These are phyloP conservation scores for Hypoxylon sp. DNA, from an alignment of 2,329 filamentous ascomycete genomes.

Conservation along the genomic window DNA sequence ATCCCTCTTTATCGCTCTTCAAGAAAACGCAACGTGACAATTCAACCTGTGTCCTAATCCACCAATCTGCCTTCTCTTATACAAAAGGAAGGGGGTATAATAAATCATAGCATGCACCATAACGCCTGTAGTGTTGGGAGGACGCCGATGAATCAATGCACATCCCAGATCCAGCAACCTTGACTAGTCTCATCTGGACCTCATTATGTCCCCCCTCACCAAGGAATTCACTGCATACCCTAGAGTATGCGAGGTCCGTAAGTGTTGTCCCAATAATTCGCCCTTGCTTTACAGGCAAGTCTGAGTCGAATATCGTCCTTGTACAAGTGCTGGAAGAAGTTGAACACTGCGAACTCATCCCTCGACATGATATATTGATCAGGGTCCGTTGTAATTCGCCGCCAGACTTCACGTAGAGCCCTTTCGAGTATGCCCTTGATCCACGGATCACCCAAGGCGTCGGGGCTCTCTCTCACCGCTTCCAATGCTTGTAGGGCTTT, in stretches of 20 bases:
- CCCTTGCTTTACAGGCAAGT: conserved; percentile 58
- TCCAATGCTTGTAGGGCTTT: conserved; percentile 77
- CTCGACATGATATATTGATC: conserved; percentile 78
- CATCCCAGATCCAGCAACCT: neutral
- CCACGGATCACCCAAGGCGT: conserved; percentile 72
- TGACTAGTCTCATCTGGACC: neutral
- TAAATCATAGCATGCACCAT: neutral
- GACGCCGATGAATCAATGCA: neutral
- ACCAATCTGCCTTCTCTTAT: neutral
- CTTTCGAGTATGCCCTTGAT: conserved; percentile 75
- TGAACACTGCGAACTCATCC: conserved; percentile 89
- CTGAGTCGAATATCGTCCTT: conserved; percentile 60
- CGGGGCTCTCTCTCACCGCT: conserved; percentile 79
- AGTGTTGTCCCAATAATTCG: conserved; percentile 66
- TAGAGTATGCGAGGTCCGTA: neutral
- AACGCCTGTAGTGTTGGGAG: neutral
- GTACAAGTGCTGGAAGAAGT: conserved; percentile 81
- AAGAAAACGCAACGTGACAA: neutral
- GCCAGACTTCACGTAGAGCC: conserved; percentile 75
- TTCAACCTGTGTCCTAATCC: neutral
- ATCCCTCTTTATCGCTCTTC: neutral
- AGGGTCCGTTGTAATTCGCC: conserved; percentile 73
- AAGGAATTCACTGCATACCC: neutral
- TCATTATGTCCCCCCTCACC: neutral
- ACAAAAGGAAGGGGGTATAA: neutral